Evolutionary conservation across 371 early-diverging fungal species (phyloP).

Genomic region (Dichotomocladium elegans): DNA sequence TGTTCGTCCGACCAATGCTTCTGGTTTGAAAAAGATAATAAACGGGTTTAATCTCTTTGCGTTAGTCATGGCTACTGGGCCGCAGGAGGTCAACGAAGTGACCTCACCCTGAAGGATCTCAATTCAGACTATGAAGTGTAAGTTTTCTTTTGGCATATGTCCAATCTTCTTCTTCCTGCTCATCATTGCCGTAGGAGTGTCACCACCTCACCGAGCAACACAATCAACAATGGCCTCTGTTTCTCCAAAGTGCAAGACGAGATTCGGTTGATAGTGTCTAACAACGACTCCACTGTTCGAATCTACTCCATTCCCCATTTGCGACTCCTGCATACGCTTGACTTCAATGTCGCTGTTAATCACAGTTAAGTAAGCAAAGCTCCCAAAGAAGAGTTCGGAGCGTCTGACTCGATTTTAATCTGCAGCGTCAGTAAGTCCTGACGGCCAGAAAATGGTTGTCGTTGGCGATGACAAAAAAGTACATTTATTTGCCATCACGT

Average conservation of each 20-base stretch:
- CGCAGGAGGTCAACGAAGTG: slow-evolving; percentile 88
- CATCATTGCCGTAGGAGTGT: slow-evolving; percentile 49
- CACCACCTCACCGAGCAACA: slow-evolving; percentile 74
- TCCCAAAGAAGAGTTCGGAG: neutral
- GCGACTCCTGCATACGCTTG: slow-evolving; percentile 62
- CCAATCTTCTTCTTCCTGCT: no score
- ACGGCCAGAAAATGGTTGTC: slow-evolving; percentile 73
- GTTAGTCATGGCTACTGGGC: slow-evolving; percentile 77
- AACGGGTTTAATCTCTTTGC: no score
- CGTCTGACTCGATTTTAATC: neutral
- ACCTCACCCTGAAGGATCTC: slow-evolving; percentile 77
- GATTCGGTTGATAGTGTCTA: slow-evolving; percentile 78
- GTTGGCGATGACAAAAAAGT: slow-evolving; percentile 85
- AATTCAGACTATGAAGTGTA: slow-evolving; percentile 61
- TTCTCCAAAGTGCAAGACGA: slow-evolving; percentile 66
- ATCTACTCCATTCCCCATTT: slow-evolving; percentile 75
- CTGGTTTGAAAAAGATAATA: no score
- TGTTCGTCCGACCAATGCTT: no score
- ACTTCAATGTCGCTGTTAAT: slow-evolving; percentile 83
- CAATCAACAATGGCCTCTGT: slow-evolving; percentile 89
- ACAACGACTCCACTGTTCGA: slow-evolving; percentile 93
- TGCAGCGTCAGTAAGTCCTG: slow-evolving; percentile 72
- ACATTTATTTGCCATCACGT: slow-evolving; percentile 67
- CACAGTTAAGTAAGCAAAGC: slow-evolving; percentile 45
- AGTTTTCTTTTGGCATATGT: no score